Evolutionary conservation across 1,284 basidiomycete genomes (phyloP), one percentile per base, ranked within the genome.

Genomic region (Leccinum fallax): DNA sequence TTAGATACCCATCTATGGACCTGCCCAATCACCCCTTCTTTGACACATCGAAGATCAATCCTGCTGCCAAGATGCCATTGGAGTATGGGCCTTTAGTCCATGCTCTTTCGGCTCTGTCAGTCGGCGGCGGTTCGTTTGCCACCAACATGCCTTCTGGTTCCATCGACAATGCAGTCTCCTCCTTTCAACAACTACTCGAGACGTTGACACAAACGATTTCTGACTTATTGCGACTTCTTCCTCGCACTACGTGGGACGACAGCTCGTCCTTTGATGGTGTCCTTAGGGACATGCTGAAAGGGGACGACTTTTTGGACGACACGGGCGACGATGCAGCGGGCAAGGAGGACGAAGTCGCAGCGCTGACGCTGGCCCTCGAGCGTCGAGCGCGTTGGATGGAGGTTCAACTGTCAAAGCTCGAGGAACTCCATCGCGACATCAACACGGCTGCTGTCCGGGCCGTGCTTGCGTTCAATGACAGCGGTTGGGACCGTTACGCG

Each of bases 371-470:
- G 55, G 90, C 91, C 9, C 81, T 93, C 55, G 92, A 93, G 72
- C 88, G 90, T 61, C 88, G 92, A 16, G 92, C 91, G 19, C 83
- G 91, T 52, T 93, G 92, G 92, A 93, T 93, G 92, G 91, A 93
- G 75, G 88, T 92, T 30, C 92, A 93, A 71, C 76, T 93, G 16
- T 90, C 90, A 1, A 93, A 93, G 73, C 79, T 93, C 51, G 91
- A 93, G 74, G 91, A 92, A 69, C 79, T 93, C 30, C 91, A 93
- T 69, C 88, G 90, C 13, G 91, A 93, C 67, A 93, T 93, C 74
- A 93, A 93, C 73, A 90, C 85, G 2, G 91, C 92, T 5, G 92
- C 92, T 5, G 90, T 92, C 30, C 85, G 89, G 30, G 90, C 91
- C 9, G 87, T 93, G 26, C 80, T 93, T 34, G 83, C 87, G 1